phyloP scores from a whole-genome alignment of 805 yeast species.

The Komagataella populi region DNA sequence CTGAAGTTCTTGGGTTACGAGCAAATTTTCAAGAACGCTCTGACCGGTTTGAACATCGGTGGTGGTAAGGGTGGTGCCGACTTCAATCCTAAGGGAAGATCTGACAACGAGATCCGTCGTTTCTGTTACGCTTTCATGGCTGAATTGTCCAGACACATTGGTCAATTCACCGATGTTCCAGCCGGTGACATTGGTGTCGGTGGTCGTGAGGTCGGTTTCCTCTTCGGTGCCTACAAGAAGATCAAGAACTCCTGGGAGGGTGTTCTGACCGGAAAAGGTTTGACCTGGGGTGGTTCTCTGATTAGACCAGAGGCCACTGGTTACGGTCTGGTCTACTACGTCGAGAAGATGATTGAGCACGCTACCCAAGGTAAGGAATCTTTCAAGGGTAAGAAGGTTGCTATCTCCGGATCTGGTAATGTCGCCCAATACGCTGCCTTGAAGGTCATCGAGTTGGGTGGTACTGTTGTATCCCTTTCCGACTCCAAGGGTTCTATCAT shows the following conservation, averaged over 20 bases:
- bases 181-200: constrained; percentile 99
- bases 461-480: constrained; percentile 83
- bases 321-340: constrained; percentile 93
- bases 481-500: constrained; percentile 90
- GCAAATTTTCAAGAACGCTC: constrained; percentile 96
- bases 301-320: constrained; percentile 99
- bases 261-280: constrained; percentile 95
- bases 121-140: constrained; percentile 94
- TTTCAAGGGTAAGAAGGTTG: constrained; percentile 86
- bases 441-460: constrained; percentile 94
- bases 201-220: constrained; percentile 89
- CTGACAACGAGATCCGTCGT: constrained; percentile 90
- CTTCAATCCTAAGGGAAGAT: constrained; percentile 92
- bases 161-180: constrained; percentile 95
- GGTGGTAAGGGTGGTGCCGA: constrained; percentile 99
- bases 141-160: constrained; percentile 92
- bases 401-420: constrained; percentile 96
- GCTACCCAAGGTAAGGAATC: constrained; percentile 84
- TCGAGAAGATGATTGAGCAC: constrained; percentile 92
- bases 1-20: constrained; percentile 95
- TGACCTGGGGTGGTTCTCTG: constrained; percentile 97
- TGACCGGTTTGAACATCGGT: constrained; percentile 95
- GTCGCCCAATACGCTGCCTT: constrained; percentile 99
- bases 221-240: constrained; percentile 94
- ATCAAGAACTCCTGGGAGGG: constrained; percentile 91